Conservation (phyloP, 495 filamentous ascomycete genomes). For the Penicillium subrubescens region DNA sequence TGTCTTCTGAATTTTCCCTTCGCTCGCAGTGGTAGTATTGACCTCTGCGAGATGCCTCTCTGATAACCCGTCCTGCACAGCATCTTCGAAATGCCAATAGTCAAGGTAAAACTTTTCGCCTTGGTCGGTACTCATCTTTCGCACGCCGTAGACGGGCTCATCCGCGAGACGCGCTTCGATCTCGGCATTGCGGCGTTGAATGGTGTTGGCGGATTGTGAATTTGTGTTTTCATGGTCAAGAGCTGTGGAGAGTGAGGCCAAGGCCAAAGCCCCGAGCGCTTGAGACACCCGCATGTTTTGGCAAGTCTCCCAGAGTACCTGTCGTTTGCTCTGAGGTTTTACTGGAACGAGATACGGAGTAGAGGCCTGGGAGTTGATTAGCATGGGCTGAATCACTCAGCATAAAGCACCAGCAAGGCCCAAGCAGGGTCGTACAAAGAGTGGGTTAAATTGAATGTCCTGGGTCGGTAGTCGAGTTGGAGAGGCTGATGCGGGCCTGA, state of each 20-base stretch:
- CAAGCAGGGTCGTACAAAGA: neutral
- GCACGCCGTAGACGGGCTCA: constrained; percentile 41
- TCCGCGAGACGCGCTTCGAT: constrained; percentile 20
- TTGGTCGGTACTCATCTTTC: constrained; percentile 80
- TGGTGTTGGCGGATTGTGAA: neutral
- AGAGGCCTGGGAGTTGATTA: neutral
- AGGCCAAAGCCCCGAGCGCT: neutral
- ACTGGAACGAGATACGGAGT: no score
- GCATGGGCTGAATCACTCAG: neutral
- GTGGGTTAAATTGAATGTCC: neutral
- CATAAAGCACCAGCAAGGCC: neutral
- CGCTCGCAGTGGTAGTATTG: neutral
- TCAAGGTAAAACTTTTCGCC: constrained; percentile 81
- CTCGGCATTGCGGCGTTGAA: constrained; percentile 30
- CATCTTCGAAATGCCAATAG: constrained; percentile 56
- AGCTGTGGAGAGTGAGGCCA: neutral
- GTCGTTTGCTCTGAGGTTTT: no score
- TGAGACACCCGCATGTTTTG: neutral
- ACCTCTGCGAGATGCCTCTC: constrained; percentile 4
- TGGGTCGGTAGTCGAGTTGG: neutral
- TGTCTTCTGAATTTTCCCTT: neutral
- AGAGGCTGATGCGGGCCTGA: constrained; percentile 7
- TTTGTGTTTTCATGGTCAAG: neutral
- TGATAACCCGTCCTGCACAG: constrained; percentile 4
- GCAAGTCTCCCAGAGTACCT: neutral